Conservation (phyloP, 2,329 filamentous ascomycete genomes). For the Fusarium kyushuense region DNA sequence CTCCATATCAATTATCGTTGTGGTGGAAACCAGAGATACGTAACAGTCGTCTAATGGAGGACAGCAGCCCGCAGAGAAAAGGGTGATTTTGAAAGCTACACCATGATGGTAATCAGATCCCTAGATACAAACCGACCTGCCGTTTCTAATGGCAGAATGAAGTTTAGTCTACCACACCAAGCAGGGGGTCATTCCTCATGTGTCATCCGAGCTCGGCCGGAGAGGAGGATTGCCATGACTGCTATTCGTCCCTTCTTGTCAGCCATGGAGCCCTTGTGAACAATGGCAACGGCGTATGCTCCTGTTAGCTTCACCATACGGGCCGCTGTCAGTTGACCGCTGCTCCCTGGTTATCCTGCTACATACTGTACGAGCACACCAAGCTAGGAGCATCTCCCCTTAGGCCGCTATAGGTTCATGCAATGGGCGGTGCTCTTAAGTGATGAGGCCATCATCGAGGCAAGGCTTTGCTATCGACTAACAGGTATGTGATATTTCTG, state of each 20-base stretch:
- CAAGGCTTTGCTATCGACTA: slow-evolving; percentile 18
- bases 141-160: slow-evolving; percentile 30
- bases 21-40: slow-evolving; percentile 40
- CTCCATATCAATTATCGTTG: slow-evolving; percentile 37
- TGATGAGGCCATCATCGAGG: slow-evolving; percentile 46
- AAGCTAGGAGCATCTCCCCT: slow-evolving; percentile 26
- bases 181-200: slow-evolving; percentile 42
- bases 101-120: slow-evolving; percentile 34
- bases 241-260: slow-evolving; percentile 40
- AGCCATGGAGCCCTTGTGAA: slow-evolving; percentile 42
- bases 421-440: slow-evolving; percentile 37
- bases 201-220: slow-evolving; percentile 43
- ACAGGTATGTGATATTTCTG: slow-evolving; percentile 39
- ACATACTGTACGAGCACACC: slow-evolving; percentile 17
- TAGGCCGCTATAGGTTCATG: slow-evolving; percentile 44
- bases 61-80: slow-evolving; percentile 22
- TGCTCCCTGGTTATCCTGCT: slow-evolving; percentile 34
- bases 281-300: slow-evolving; percentile 31
- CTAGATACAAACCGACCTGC: slow-evolving; percentile 39
- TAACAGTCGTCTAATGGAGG: slow-evolving; percentile 37
- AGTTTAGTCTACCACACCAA: slow-evolving; percentile 32
- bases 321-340: slow-evolving; percentile 47
- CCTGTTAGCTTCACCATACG: slow-evolving; percentile 40
- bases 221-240: slow-evolving; percentile 33
- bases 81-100: slow-evolving; percentile 34